These are phyloP conservation scores for Ballota nigra DNA, from an alignment of 257 asterid species.

Conservation along the genomic window DNA sequence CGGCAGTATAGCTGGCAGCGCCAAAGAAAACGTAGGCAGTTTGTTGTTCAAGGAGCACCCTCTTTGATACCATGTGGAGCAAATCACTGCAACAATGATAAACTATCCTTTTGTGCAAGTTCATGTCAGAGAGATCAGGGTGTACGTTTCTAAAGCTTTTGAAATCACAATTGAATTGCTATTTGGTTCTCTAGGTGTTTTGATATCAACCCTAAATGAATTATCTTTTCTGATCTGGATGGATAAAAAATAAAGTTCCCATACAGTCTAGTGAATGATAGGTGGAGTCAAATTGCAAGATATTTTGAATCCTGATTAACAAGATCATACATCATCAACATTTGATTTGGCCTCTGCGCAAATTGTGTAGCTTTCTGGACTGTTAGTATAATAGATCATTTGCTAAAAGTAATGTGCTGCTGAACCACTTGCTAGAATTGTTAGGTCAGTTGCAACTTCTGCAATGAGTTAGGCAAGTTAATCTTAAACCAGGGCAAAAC, in stretches of 20 bases:
- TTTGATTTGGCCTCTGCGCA: neutral
- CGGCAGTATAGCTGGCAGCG: conserved; percentile 67
- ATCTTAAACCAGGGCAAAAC: neutral
- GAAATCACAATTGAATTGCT: neutral
- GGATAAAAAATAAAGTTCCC: neutral
- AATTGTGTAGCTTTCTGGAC: neutral
- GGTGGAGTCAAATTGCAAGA: neutral
- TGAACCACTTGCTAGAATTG: neutral
- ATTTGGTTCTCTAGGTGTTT: neutral
- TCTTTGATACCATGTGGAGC: conserved; percentile 33
- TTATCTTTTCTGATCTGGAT: neutral
- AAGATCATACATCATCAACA: neutral
- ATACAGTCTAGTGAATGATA: neutral
- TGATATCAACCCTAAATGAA: neutral
- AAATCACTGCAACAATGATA: conserved; percentile 23
- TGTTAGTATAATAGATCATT: neutral
- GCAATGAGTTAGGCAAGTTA: neutral
- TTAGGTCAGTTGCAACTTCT: neutral
- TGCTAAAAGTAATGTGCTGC: neutral
- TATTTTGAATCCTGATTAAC: neutral
- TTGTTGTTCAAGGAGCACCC: conserved; percentile 31
- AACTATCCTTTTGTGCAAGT: conserved; percentile 14
- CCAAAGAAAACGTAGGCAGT: conserved; percentile 46
- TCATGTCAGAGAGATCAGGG: conserved; percentile 24
- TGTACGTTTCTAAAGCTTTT: conserved; percentile 27